Conservation (phyloP, 352 stramenopile species). For the Globisporangium acanthophoron region DNA sequence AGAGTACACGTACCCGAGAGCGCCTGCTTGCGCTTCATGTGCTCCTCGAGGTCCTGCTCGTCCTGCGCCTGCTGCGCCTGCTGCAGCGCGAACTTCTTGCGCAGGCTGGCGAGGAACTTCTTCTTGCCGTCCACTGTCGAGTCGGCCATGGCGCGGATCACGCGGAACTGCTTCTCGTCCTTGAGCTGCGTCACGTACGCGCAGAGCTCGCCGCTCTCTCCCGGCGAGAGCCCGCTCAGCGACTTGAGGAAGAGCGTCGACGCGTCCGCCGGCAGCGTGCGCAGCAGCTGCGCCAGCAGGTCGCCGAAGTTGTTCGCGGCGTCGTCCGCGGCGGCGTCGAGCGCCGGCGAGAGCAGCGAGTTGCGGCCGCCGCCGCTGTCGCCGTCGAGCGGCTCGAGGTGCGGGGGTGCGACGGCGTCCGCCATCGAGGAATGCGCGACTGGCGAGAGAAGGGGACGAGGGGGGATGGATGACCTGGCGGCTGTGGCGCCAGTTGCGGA, state of each 20-base stretch:
- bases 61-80: conserved; percentile 49
- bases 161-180: conserved; percentile 81
- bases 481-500: background rate
- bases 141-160: conserved; percentile 82
- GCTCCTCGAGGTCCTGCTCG: conserved; percentile 56
- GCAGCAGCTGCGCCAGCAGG: conserved; percentile 67
- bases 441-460: background rate
- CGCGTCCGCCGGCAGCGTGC: conserved; percentile 62
- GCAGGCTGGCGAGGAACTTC: conserved; percentile 63
- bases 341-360: conserved; percentile 10
- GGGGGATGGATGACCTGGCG: background rate
- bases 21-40: conserved; percentile 69
- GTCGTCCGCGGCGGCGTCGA: background rate
- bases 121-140: conserved; percentile 75
- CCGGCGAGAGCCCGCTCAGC: conserved; percentile 62
- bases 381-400: background rate
- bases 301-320: conserved; percentile 47
- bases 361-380: conserved; percentile 2
- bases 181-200: conserved; percentile 68
- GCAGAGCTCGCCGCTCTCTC: conserved; percentile 71
- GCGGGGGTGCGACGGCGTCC: background rate
- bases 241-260: conserved; percentile 71
- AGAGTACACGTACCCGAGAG: conserved; percentile 36
- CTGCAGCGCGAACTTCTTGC: conserved; percentile 66
- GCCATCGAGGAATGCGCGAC: conserved; percentile 2